Evolutionary conservation across 805 yeast species (phyloP).

Genomic region (Nakazawaea ernobii): DNA sequence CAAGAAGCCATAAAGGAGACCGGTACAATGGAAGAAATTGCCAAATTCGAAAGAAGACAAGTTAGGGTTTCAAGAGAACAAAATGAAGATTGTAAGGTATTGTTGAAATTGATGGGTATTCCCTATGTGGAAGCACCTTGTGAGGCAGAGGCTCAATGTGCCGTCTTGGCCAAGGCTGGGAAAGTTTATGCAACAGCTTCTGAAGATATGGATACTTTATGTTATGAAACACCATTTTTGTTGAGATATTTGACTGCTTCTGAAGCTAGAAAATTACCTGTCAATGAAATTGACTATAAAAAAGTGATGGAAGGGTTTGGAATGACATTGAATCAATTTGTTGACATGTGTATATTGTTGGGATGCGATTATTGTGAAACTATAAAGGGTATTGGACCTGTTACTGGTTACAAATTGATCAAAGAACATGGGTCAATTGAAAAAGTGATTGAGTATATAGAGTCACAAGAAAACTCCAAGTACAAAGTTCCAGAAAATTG

Average conservation of each 20-base stretch:
- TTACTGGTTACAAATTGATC: constrained; percentile 83
- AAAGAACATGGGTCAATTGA: constrained; percentile 82
- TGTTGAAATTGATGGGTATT: constrained; percentile 86
- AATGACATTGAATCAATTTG: constrained; percentile 66
- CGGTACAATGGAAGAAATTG: constrained; percentile 71
- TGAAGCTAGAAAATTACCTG: constrained; percentile 89
- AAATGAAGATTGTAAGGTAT: constrained; percentile 85
- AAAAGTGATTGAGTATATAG: constrained; percentile 61
- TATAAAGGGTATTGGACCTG: constrained; percentile 93
- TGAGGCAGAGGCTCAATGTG: constrained; percentile 99
- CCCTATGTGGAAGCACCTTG: constrained; percentile 93
- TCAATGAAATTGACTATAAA: constrained; percentile 70
- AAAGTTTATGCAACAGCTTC: constrained; percentile 96
- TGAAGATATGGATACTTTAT: constrained; percentile 97
- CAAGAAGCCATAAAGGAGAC: constrained; percentile 73
- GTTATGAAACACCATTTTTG: constrained; percentile 80
- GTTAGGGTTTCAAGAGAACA: constrained; percentile 87
- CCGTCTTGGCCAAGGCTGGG: constrained; percentile 81
- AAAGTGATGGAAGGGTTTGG: constrained; percentile 72
- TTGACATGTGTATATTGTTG: constrained; percentile 85
- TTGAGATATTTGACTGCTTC: constrained; percentile 90
- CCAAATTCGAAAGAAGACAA: constrained; percentile 76
- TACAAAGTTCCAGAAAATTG: constrained; percentile 89
- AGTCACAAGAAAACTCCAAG: constrained; percentile 49
- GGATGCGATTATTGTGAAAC: constrained; percentile 99